A percentile compares a stretch with the other conserved stretches of the same genome.
Evolutionary conservation across 106 monocot species (phyloP).

Genomic region (Acorus gramineus): DNA sequence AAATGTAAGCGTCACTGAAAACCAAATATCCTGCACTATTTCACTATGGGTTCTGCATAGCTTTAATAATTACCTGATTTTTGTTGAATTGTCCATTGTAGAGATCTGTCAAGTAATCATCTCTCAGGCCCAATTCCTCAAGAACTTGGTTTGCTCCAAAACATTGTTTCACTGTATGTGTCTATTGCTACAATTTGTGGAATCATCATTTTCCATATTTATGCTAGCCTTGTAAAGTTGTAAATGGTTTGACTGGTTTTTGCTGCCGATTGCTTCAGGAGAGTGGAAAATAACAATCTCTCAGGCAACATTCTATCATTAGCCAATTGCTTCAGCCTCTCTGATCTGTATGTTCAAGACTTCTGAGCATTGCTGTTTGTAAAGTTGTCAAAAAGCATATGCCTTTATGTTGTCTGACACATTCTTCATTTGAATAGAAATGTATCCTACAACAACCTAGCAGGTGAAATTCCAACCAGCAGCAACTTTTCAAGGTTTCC

Average conservation of each 20-base stretch:
- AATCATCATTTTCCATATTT: too few relatives aligned
- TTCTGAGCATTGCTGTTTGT: too few relatives aligned
- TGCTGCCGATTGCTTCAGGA: slow-evolving; percentile 25
- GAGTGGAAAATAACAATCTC: slow-evolving; percentile 61
- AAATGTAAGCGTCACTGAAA: slow-evolving; percentile 43
- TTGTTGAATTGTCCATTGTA: slow-evolving; percentile 10
- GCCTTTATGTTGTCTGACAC: too few relatives aligned
- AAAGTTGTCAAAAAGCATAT: too few relatives aligned
- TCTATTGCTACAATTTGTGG: not conserved
- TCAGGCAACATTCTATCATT: slow-evolving; percentile 60
- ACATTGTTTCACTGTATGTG: slow-evolving; percentile 61
- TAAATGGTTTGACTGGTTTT: not conserved
- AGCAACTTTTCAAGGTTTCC: slow-evolving; percentile 87
- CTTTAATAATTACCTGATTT: too few relatives aligned
- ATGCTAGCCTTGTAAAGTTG: too few relatives aligned
- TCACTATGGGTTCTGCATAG: too few relatives aligned
- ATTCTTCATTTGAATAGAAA: slow-evolving; percentile 34
- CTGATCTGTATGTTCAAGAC: slow-evolving; percentile 46
- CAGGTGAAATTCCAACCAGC: slow-evolving; percentile 57
- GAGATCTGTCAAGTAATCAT: slow-evolving; percentile 71
- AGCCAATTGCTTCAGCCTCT: slow-evolving; percentile 68
- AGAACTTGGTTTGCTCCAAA: slow-evolving; percentile 80
- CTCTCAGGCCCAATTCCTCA: slow-evolving; percentile 60
- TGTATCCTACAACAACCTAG: slow-evolving; percentile 71
- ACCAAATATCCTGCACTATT: too few relatives aligned